A percentile compares a stretch with the other conserved stretches of the same genome.
Conservation (phyloP, 768 basidiomycete genomes). For the Multifurca ochricompacta region DNA sequence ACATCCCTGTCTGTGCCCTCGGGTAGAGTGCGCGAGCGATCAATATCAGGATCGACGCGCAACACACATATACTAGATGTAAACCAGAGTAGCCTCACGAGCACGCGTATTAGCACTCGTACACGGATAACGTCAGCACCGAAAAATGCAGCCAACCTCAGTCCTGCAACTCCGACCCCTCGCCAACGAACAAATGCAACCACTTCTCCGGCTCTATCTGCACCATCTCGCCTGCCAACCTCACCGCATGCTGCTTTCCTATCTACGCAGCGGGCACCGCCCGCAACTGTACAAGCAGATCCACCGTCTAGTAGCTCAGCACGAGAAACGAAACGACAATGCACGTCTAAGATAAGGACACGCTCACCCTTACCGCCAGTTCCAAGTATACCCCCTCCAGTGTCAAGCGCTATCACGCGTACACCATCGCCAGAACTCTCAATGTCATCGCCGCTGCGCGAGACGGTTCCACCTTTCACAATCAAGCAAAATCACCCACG, state of each 20-base stretch:
- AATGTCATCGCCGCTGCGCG: slow-evolving; percentile 14
- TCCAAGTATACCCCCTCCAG: slow-evolving; percentile 1
- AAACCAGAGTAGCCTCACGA: background rate
- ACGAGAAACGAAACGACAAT: slow-evolving; percentile 5
- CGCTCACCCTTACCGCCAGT: slow-evolving; percentile 10
- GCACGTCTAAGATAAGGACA: slow-evolving; percentile 1
- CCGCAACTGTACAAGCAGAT: background rate
- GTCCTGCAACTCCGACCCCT: background rate
- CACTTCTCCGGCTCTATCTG: background rate
- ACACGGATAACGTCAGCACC: slow-evolving; percentile 18
- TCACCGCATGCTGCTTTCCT: background rate
- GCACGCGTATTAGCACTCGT: slow-evolving; percentile 4
- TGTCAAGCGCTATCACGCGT: slow-evolving; percentile 5
- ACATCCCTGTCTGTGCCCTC: slow-evolving; percentile 10
- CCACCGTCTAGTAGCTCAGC: background rate
- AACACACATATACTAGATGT: slow-evolving; percentile 3
- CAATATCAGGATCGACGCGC: slow-evolving; percentile 14
- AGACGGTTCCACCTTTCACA: slow-evolving; percentile 29
- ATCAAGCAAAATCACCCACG: slow-evolving; percentile 17
- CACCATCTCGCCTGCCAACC: background rate
- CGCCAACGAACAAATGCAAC: slow-evolving; percentile 13
- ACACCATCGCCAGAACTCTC: slow-evolving; percentile 20
- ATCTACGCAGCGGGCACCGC: background rate
- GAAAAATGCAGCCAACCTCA: slow-evolving; percentile 2
- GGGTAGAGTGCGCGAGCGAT: slow-evolving; percentile 8